Evolutionary conservation across 2,329 filamentous ascomycete species (phyloP).

Genomic region (Conoideocrella luteorostrata): DNA sequence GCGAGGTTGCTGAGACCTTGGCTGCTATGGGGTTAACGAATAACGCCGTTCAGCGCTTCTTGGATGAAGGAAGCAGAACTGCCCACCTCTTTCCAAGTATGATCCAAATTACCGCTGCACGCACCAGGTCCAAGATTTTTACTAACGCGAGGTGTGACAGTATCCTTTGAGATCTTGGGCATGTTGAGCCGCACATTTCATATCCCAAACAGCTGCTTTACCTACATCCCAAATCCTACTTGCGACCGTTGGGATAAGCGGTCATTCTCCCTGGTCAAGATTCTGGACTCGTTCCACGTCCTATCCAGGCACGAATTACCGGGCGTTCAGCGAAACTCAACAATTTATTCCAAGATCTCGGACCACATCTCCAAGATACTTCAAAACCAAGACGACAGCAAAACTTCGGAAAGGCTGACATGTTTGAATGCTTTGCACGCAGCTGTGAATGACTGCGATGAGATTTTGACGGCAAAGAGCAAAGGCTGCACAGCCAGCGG

Average conservation of each 20-base stretch:
- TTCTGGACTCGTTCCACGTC: constrained; percentile 33
- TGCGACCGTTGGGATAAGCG: constrained; percentile 47
- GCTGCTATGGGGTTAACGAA: constrained; percentile 48
- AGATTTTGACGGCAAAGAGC: constrained; percentile 31
- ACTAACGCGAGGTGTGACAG: constrained; percentile 30
- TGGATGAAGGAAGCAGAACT: constrained; percentile 29
- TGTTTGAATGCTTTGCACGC: constrained; percentile 33
- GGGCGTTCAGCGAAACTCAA: constrained; percentile 12
- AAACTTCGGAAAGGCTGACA: constrained; percentile 20
- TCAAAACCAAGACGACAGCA: constrained; percentile 15
- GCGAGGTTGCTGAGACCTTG: constrained; percentile 46
- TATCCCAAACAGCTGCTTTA: constrained; percentile 42
- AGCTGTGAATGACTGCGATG: constrained; percentile 35
- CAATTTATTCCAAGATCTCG: constrained; percentile 19
- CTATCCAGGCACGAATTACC: constrained; percentile 20
- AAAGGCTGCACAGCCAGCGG: too few species aligned
- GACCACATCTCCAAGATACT: constrained; percentile 20
- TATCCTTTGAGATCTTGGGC: constrained; percentile 52
- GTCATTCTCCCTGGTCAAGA: constrained; percentile 35
- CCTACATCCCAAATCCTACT: constrained; percentile 52
- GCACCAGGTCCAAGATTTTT: too few species aligned
- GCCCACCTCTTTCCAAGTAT: constrained; percentile 46
- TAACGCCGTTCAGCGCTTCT: constrained; percentile 41
- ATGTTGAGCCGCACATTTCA: constrained; percentile 48
- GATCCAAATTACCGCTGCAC: too few species aligned